phyloP scores from a whole-genome alignment of 1,139 yeast genomes.

The Candida sp. region DNA sequence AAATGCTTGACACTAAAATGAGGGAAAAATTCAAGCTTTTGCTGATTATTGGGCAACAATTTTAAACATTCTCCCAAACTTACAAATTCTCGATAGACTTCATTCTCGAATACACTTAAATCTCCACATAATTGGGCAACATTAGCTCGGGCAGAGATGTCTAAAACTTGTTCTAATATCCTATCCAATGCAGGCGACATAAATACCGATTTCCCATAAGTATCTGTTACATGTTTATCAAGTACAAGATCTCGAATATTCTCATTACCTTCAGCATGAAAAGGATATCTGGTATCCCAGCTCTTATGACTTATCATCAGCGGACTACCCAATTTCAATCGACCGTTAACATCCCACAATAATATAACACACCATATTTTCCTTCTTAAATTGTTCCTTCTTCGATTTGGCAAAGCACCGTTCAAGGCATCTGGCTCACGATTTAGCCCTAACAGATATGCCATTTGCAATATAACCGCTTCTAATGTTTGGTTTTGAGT shows the following conservation, averaged over 20 bases:
- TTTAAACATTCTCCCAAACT: slow-evolving; percentile 18
- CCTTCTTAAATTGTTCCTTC: slow-evolving; percentile 38
- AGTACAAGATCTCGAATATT: slow-evolving; percentile 17
- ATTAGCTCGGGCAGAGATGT: slow-evolving; percentile 18
- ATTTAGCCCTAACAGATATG: slow-evolving; percentile 44
- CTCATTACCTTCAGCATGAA: slow-evolving; percentile 19
- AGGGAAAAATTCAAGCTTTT: slow-evolving; percentile 15
- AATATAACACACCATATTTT: slow-evolving; percentile 47
- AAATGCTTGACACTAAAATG: slow-evolving; percentile 24
- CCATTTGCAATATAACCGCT: slow-evolving; percentile 39
- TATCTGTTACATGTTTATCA: slow-evolving; percentile 19
- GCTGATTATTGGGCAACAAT: slow-evolving; percentile 12
- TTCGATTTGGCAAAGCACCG: slow-evolving; percentile 17
- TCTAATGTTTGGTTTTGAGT: slow-evolving; percentile 39
- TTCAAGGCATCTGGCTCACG: slow-evolving; percentile 34
- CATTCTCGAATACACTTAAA: slow-evolving; percentile 18
- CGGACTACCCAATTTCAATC: slow-evolving; percentile 29
- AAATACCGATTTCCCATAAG: slow-evolving; percentile 8
- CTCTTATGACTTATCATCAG: slow-evolving; percentile 14
- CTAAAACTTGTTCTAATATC: slow-evolving; percentile 16
- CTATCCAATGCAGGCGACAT: slow-evolving; percentile 9
- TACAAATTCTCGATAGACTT: slow-evolving; percentile 16
- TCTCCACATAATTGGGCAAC: slow-evolving; percentile 19
- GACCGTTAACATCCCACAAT: slow-evolving; percentile 21
- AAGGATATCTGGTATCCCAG: slow-evolving; percentile 28